Evolutionary conservation across 805 yeast species (phyloP).

Genomic region (Pichia californica): DNA sequence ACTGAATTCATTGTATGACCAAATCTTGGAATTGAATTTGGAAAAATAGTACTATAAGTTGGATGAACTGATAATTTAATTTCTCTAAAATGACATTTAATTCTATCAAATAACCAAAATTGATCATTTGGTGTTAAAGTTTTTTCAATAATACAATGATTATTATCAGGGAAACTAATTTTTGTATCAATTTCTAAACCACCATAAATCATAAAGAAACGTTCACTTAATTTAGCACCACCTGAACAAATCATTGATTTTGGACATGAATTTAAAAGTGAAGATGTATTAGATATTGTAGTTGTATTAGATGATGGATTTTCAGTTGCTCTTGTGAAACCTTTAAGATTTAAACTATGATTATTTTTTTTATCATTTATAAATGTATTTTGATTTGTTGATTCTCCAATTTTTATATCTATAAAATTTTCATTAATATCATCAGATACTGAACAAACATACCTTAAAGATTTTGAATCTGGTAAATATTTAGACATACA

Average conservation of each 20-base stretch:
- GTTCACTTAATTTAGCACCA: slow-evolving; percentile 44
- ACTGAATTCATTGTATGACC: slow-evolving; percentile 24
- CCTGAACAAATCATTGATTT: slow-evolving; percentile 45
- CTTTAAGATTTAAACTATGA: not conserved
- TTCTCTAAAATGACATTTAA: slow-evolving; percentile 42
- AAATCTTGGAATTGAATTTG: slow-evolving; percentile 28
- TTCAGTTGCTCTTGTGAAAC: not conserved
- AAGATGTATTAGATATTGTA: slow-evolving; percentile 13
- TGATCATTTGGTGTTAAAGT: slow-evolving; percentile 33
- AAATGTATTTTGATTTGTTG: no score
- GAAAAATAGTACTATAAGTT: slow-evolving; percentile 19
- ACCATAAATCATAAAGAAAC: slow-evolving; percentile 61
- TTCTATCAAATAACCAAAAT: slow-evolving; percentile 54
- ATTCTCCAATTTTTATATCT: no score
- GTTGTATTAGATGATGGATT: not conserved
- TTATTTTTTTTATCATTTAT: not conserved
- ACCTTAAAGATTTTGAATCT: slow-evolving; percentile 33
- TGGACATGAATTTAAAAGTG: slow-evolving; percentile 28
- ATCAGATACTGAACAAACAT: slow-evolving; percentile 13
- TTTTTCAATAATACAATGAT: slow-evolving; percentile 34
- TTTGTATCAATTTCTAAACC: slow-evolving; percentile 47
- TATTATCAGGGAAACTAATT: slow-evolving; percentile 23
- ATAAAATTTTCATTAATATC: not conserved
- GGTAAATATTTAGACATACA: slow-evolving; percentile 33
- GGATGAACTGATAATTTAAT: slow-evolving; percentile 32